Evolutionary conservation across 345 rosid species (phyloP).

Genomic region (Boechera retrofracta): DNA sequence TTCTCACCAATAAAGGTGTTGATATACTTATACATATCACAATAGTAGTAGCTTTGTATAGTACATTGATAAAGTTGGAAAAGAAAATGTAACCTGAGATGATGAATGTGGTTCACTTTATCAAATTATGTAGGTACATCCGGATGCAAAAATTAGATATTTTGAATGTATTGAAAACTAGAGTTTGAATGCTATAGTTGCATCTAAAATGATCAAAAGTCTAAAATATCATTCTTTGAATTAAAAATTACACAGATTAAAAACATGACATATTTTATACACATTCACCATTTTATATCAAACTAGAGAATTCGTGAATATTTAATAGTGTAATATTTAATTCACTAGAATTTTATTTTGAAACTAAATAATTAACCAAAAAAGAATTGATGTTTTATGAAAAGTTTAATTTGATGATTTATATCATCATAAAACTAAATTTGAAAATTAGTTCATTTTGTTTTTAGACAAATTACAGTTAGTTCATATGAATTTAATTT

Average conservation of each 20-base stretch:
- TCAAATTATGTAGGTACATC: background rate
- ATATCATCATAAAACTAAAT: background rate
- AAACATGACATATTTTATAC: background rate
- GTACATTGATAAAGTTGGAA: constrained; percentile 18
- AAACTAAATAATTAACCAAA: too few species aligned
- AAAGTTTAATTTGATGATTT: background rate
- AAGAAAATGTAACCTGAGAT: background rate
- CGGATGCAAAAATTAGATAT: background rate
- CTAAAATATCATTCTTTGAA: background rate
- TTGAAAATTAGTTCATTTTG: background rate
- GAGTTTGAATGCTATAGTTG: background rate
- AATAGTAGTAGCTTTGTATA: constrained; percentile 19
- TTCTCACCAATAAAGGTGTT: too few species aligned
- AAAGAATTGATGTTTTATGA: background rate
- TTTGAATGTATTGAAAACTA: background rate
- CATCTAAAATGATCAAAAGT: background rate
- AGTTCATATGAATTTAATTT: too few species aligned
- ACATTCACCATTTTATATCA: background rate
- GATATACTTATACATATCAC: constrained; percentile 2
- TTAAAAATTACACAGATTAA: background rate
- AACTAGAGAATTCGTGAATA: background rate
- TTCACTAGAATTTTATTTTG: background rate
- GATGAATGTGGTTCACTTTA: background rate
- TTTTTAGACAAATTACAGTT: too few species aligned
- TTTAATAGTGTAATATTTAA: background rate